Evolutionary conservation across 805 yeast genomes (phyloP).

Genomic region (Cyberlindnera xishuangbannaensis): DNA sequence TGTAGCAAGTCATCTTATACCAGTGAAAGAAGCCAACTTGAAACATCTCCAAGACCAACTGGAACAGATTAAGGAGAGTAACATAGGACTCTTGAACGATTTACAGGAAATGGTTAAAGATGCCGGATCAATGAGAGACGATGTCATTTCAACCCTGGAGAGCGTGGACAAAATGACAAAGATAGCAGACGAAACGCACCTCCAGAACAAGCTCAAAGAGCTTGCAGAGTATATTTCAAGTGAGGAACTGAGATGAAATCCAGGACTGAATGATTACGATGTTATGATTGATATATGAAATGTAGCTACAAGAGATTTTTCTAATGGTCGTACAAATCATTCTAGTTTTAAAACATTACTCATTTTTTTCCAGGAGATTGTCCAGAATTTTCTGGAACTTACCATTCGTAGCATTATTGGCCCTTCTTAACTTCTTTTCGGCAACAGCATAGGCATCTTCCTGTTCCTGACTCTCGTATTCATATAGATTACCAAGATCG

Average conservation of each 20-base stretch:
- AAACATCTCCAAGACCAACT: conserved; percentile 12
- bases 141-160: conserved; percentile 7
- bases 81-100: conserved; percentile 11
- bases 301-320: no score
- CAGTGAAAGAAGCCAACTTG: conserved; percentile 19
- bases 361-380: conserved; percentile 32
- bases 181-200: conserved; percentile 5
- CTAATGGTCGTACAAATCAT: no score
- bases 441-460: conserved; percentile 63
- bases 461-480: conserved; percentile 61
- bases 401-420: conserved; percentile 78
- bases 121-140: conserved; percentile 8
- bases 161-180: conserved; percentile 10
- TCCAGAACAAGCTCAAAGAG: conserved; percentile 9
- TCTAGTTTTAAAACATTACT: no score
- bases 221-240: conserved; percentile 8
- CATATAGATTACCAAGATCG: conserved; percentile 68
- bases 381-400: conserved; percentile 61
- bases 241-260: background rate
- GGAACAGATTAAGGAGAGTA: conserved; percentile 9
- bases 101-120: conserved; percentile 10
- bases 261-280: no score
- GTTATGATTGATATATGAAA: no score
- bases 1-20: conserved; percentile 21
- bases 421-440: conserved; percentile 57